Evolutionary conservation across 352 stramenopile species (phyloP).

Genomic region (Phytopythium litorale): DNA sequence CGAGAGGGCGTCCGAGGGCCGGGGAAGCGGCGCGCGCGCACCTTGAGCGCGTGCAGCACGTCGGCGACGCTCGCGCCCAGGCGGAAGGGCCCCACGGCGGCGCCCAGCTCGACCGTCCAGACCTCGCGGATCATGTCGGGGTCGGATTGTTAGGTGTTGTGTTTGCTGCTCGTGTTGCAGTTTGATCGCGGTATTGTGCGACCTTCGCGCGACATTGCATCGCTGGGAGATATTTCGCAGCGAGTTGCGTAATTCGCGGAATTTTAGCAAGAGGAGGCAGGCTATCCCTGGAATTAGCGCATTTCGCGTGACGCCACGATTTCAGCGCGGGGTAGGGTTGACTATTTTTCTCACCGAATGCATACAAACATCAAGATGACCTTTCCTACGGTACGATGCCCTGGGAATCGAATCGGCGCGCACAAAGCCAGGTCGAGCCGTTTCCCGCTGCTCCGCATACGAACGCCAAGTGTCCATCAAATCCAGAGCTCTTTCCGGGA

Average conservation of each 20-base stretch:
- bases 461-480: background rate
- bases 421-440: background rate
- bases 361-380: background rate
- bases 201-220: conserved; percentile 4
- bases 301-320: background rate
- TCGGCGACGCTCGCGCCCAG: conserved; percentile 72
- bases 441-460: background rate
- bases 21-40: conserved; percentile 7
- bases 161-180: background rate
- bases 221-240: no score
- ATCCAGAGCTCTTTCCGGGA: background rate
- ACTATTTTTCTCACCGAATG: background rate
- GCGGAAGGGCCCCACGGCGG: conserved; percentile 69
- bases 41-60: conserved; percentile 73
- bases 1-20: background rate
- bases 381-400: background rate
- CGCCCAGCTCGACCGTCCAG: conserved; percentile 81
- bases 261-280: no score
- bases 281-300: background rate
- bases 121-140: conserved; percentile 63
- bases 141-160: background rate
- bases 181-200: background rate
- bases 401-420: background rate
- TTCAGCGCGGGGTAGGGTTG: background rate
- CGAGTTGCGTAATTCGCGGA: no score